Evolutionary conservation across 768 basidiomycete genomes (phyloP).

Genomic region (Mycena crocata): DNA sequence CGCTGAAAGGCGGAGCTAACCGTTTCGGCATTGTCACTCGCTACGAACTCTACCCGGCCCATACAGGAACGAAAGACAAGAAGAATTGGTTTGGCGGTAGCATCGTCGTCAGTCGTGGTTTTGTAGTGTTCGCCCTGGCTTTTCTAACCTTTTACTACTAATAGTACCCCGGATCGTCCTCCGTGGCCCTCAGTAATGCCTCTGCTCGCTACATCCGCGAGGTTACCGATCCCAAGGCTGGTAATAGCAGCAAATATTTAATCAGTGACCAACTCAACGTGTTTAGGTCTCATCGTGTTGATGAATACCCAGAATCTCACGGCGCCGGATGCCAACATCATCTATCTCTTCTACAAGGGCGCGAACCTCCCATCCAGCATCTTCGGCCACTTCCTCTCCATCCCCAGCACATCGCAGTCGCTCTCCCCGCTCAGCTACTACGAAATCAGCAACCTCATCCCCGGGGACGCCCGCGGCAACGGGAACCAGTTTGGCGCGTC

Average conservation of each 20-base stretch:
- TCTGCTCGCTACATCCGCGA: constrained; percentile 49
- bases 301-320: constrained; percentile 37
- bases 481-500: constrained; percentile 51
- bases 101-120: constrained; percentile 44
- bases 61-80: constrained; percentile 50
- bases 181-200: constrained; percentile 48
- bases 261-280: constrained; percentile 29
- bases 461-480: constrained; percentile 41
- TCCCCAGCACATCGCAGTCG: constrained; percentile 42
- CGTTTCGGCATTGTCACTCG: constrained; percentile 59
- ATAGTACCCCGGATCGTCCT: constrained; percentile 42
- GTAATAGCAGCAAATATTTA: constrained; percentile 35
- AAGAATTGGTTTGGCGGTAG: constrained; percentile 54
- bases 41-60: constrained; percentile 52
- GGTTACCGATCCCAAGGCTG: constrained; percentile 50
- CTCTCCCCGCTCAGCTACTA: constrained; percentile 48
- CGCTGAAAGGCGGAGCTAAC: constrained; percentile 57
- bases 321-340: constrained; percentile 37
- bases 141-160: not conserved
- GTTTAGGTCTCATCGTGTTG: constrained; percentile 33
- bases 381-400: constrained; percentile 52
- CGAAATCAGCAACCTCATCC: constrained; percentile 44
- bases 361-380: constrained; percentile 43
- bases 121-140: not conserved
- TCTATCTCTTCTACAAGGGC: constrained; percentile 52